A percentile compares a stretch with the other conserved stretches of the same genome.
Conservation (phyloP, 768 basidiomycete genomes). For the Hygrocybe coccinea region DNA sequence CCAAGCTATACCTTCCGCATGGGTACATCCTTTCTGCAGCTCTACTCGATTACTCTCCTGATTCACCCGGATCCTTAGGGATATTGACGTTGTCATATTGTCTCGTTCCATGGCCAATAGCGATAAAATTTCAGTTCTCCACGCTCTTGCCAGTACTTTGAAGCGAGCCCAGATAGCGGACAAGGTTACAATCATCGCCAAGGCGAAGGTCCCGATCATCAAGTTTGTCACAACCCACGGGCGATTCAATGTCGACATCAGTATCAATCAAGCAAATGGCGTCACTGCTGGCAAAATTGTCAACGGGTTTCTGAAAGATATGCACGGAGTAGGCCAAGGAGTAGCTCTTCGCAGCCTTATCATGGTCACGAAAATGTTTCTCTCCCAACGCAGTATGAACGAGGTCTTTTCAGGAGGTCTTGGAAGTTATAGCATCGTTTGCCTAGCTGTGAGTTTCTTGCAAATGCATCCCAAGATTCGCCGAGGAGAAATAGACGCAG, state of each 20-base stretch:
- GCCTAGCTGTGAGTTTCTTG: slow-evolving; percentile 86
- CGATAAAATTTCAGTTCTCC: slow-evolving; percentile 65
- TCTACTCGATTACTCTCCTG: neutral
- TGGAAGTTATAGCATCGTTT: slow-evolving; percentile 92
- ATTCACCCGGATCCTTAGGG: slow-evolving; percentile 43
- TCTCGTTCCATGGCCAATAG: slow-evolving; percentile 69
- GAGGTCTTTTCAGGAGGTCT: slow-evolving; percentile 97
- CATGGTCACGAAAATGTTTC: slow-evolving; percentile 85
- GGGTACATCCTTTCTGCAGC: slow-evolving; percentile 54
- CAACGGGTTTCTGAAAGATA: slow-evolving; percentile 68
- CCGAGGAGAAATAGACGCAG: slow-evolving; percentile 78
- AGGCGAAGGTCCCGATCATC: slow-evolving; percentile 94
- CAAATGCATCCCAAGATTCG: slow-evolving; percentile 98
- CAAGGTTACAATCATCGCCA: slow-evolving; percentile 82
- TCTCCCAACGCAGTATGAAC: slow-evolving; percentile 88
- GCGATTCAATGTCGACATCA: slow-evolving; percentile 86
- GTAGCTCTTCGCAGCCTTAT: slow-evolving; percentile 78
- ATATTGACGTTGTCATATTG: slow-evolving; percentile 92
- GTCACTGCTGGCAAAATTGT: slow-evolving; percentile 74
- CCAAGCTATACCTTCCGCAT: slow-evolving; percentile 86
- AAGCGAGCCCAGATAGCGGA: slow-evolving; percentile 67
- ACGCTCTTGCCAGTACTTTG: slow-evolving; percentile 72
- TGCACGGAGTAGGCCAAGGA: slow-evolving; percentile 36
- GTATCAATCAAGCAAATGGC: slow-evolving; percentile 86
- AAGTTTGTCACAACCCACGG: slow-evolving; percentile 86